Evolutionary conservation across 2,329 filamentous ascomycete genomes (phyloP).

Genomic region (Parafenestella ontariensis): DNA sequence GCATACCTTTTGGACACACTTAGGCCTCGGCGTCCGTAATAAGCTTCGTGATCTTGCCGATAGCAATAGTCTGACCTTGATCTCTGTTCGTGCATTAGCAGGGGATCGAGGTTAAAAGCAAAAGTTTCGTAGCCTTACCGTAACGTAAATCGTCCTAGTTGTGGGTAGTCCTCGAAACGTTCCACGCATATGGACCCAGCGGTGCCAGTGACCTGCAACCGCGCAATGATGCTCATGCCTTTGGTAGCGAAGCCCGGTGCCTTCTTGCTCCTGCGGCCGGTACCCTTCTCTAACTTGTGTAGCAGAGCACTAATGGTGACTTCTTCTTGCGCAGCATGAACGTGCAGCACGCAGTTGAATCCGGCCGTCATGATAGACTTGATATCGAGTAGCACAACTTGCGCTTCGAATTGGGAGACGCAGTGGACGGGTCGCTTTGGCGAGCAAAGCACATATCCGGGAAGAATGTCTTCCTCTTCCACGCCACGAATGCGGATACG

Average conservation of each 20-base stretch:
- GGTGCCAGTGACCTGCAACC: slow-evolving; percentile 84
- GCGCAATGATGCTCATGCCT: slow-evolving; percentile 86
- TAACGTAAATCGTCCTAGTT: slow-evolving; percentile 54
- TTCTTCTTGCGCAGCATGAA: slow-evolving; percentile 97
- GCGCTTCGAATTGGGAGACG: slow-evolving; percentile 89
- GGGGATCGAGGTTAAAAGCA: not conserved
- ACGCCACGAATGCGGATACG: slow-evolving; percentile 90
- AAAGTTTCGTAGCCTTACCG: slow-evolving; percentile 22
- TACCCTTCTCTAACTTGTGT: slow-evolving; percentile 96
- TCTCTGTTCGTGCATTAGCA: slow-evolving; percentile 40
- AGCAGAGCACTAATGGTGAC: slow-evolving; percentile 88
- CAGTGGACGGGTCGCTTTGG: slow-evolving; percentile 92
- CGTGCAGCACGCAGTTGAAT: slow-evolving; percentile 97
- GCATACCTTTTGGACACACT: slow-evolving; percentile 3
- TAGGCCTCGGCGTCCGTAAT: slow-evolving; percentile 53
- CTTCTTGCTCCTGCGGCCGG: slow-evolving; percentile 89
- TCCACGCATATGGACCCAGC: slow-evolving; percentile 91
- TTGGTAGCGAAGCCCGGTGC: slow-evolving; percentile 88
- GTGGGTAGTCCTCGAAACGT: slow-evolving; percentile 93
- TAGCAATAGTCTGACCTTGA: slow-evolving; percentile 97
- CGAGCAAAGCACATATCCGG: slow-evolving; percentile 95
- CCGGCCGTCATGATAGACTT: slow-evolving; percentile 93
- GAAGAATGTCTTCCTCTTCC: slow-evolving; percentile 95
- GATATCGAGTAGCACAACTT: slow-evolving; percentile 92
- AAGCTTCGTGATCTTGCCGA: slow-evolving; percentile 98